Percentiles rank a stretch among this genome's conserved stretches.
Evolutionary conservation across 1,284 basidiomycete species (phyloP).

Genomic region (Lentinula novae-zelandiae): DNA sequence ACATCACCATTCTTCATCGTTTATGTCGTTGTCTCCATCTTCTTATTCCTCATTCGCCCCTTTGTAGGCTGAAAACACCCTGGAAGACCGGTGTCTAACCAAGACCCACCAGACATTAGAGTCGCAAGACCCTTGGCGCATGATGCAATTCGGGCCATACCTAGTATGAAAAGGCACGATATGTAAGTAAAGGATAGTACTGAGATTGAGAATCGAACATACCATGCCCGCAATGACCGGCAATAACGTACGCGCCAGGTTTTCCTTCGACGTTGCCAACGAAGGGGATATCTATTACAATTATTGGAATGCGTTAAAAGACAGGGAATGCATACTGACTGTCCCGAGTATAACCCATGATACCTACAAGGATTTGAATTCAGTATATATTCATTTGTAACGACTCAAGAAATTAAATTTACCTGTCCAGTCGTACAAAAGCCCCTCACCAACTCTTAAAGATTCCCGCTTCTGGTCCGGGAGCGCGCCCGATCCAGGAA

Average conservation of each 20-base stretch:
- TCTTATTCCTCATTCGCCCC: conserved; percentile 1
- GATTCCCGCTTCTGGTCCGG: neutral
- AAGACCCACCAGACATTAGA: conserved; percentile 7
- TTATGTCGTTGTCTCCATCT: neutral
- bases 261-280: conserved; percentile 9
- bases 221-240: conserved; percentile 14
- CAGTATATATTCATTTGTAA: neutral
- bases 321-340: neutral
- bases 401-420: neutral
- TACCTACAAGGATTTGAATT: neutral
- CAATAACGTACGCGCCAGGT: conserved; percentile 5
- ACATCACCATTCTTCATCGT: neutral
- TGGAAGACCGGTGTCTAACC: conserved; percentile 8
- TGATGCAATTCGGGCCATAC: conserved; percentile 12
- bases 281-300: conserved; percentile 4
- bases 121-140: conserved; percentile 10
- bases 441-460: neutral
- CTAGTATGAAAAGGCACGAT: neutral
- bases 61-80: conserved; percentile 9
- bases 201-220: neutral
- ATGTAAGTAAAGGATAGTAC: neutral
- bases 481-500: too few species aligned
- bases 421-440: conserved; percentile 11
- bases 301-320: too few species aligned
- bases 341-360: conserved; percentile 9